Base-by-base conservation (phyloP, 1,284 basidiomycete genomes). In the Pascua guehoae region DNA sequence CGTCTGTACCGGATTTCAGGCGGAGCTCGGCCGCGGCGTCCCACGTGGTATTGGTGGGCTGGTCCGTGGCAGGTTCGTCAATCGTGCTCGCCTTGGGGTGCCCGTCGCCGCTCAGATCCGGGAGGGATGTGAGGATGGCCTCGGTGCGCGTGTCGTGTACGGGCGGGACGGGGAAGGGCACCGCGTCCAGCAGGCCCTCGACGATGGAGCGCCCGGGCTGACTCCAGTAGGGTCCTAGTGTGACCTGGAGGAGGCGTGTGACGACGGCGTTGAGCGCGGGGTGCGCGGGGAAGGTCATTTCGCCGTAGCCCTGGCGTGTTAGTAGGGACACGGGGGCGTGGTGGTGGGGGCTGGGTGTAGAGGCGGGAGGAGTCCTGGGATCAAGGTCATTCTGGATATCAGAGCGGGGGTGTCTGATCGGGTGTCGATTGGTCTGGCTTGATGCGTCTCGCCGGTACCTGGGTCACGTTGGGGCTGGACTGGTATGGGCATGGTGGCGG, bases 131-230 rank as follows among this genome's bases (percentile, higher is more conserved):
- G 4, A 73, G 74, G 44, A 56, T 12, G 5, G 47, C 43, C 8
- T 48, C 16, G 5, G 51, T 49, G 1, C 12, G 2, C 7, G 12
- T 17, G 8, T 38, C 43, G n/a, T n/a, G 24, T 10, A 37, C 38
- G n/a, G 59, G 56, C 61, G 38, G 64, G 54, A 75, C 67, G 0
- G 88, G 85, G 57, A 85, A 82, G 0, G 87, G 87, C 12, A 92
- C 81, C 37, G 84, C 84, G 8, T 84, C 77, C 0, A 92, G 81
- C 63, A 88, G 84, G 11, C 82, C 81, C 49, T 89, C 87, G 16
- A 92, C 79, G 61, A 91, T 87, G 0, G 81, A 81, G 10, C 91
- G 81, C 1, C 91, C 90, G 0, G 90, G 91, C 51, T 87, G 85
- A 63, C 90, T 81, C 83, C 88, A 93, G 69, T 89, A 84, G 1